Evolutionary conservation across 345 rosid species (phyloP).

Genomic region (Gossypium sturtianum): DNA sequence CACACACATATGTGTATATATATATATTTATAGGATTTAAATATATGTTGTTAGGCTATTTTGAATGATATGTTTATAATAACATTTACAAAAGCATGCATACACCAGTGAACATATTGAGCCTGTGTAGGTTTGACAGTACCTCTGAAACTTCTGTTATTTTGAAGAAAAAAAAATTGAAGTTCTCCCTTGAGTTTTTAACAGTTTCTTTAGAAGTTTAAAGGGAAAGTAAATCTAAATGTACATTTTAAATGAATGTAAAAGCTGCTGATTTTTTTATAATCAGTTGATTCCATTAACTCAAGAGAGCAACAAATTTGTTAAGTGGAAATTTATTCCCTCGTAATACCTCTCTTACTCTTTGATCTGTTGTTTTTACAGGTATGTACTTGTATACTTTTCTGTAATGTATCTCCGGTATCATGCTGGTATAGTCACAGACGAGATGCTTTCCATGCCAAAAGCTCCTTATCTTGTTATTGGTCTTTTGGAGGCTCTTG

Average conservation of each 20-base stretch:
- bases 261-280: background rate
- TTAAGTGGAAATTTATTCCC: background rate
- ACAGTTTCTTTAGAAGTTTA: no score
- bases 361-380: slow-evolving; percentile 18
- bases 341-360: background rate
- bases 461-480: slow-evolving; percentile 66
- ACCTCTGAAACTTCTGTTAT: background rate
- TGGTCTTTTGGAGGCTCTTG: slow-evolving; percentile 87
- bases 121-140: background rate
- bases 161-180: background rate
- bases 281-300: background rate
- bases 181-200: no score
- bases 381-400: slow-evolving; percentile 77
- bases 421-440: slow-evolving; percentile 77
- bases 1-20: background rate
- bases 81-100: background rate
- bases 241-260: background rate
- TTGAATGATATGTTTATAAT: background rate
- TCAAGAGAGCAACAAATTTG: background rate
- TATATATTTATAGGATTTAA: background rate
- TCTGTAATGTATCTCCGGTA: slow-evolving; percentile 63
- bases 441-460: slow-evolving; percentile 89
- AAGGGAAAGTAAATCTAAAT: no score
- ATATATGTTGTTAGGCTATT: background rate
- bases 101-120: background rate